Percentiles rank a stretch among this genome's conserved stretches.
phyloP scores from a whole-genome alignment of 176 grass and related monocot genomes.

The Canna indica region DNA sequence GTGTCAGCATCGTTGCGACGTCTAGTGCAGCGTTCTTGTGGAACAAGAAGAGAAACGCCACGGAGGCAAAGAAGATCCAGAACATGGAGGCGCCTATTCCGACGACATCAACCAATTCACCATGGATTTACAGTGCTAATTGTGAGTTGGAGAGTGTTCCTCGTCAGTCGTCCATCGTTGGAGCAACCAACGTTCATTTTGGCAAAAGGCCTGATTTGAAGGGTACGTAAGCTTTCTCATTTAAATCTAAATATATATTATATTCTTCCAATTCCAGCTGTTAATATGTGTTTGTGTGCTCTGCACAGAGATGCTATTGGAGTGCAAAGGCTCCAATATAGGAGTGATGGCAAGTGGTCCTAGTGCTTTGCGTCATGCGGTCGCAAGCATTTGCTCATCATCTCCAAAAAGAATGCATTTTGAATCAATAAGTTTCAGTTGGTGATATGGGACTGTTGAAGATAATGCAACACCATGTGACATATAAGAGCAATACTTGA shows the following conservation, averaged over 20 bases:
- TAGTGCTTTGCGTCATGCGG: slow-evolving; percentile 32
- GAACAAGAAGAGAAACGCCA: slow-evolving; percentile 28
- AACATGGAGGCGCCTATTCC: slow-evolving; percentile 27
- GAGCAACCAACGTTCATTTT: slow-evolving; percentile 41
- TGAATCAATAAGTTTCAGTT: slow-evolving; percentile 48
- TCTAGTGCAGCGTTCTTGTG: slow-evolving; percentile 27
- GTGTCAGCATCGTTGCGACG: slow-evolving; percentile 20
- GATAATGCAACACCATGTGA: too few relatives aligned
- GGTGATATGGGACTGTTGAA: too few relatives aligned
- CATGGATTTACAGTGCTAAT: slow-evolving; percentile 17
- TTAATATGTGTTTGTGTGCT: background rate
- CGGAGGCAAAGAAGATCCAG: slow-evolving; percentile 29
- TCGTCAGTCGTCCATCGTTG: slow-evolving; percentile 17
- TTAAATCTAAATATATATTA: background rate
- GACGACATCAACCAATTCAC: slow-evolving; percentile 27
- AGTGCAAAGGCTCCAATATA: slow-evolving; percentile 21
- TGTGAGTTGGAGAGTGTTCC: slow-evolving; percentile 44
- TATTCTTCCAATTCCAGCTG: background rate
- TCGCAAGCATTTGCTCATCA: slow-evolving; percentile 36
- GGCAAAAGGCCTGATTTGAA: slow-evolving; percentile 28
- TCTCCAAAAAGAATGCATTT: slow-evolving; percentile 36
- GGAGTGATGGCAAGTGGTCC: slow-evolving; percentile 46
- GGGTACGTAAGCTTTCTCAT: slow-evolving; percentile 14
- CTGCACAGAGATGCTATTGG: slow-evolving; percentile 32
- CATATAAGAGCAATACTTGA: too few relatives aligned